Base-by-base conservation (phyloP, 257 asterid species). In the Fraxinus cuspidata region DNA sequence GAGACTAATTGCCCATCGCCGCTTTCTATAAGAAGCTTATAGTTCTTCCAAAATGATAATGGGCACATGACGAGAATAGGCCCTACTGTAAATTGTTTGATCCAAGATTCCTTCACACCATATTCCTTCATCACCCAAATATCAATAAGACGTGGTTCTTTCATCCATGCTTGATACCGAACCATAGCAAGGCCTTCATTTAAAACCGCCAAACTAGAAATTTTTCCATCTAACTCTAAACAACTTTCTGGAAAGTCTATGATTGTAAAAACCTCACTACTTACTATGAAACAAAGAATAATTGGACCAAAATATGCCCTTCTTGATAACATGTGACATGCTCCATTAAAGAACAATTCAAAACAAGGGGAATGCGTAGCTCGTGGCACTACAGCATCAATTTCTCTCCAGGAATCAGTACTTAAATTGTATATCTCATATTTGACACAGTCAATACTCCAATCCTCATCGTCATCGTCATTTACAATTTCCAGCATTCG, bases 71-170 rank as follows among this genome's bases (percentile, higher is more conserved):
- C 16, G 9, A 13, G 10, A 21, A 42, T 4, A 21, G 71, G 58
- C 35, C 38, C 78, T 5, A 37, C 21, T 12, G 29, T 56, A 75
- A 15, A 75, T 23, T 63, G 78, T 60, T 63, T 75, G 49, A 28
- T 75, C 12, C 72, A 71, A 21, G 63, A 74, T 42, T 58, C 78
- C 28, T 27, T 74, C 78, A 60, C 37, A 5, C 78, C 78, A 34
- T 74, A 74, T 40, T 58, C 78, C 9, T 27, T 74, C 78, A 74
- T 74, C 34, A 74, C 71, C 78, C 78, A 74, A 56, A 74, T 38
- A 16, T 74, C 56, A 25, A 56, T 25, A 18, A 16, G 35, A 0
- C 3, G n/a, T 51, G 63, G 63, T 3, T 56, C 28, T 16, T 56
- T n/a, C 0, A 35, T 2, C 37, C 13, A 7, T 9, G 7, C 11